These are phyloP conservation scores for Nannochloropsis salina DNA, from an alignment of 108 stramenopile genomes.

Conservation along the genomic window DNA sequence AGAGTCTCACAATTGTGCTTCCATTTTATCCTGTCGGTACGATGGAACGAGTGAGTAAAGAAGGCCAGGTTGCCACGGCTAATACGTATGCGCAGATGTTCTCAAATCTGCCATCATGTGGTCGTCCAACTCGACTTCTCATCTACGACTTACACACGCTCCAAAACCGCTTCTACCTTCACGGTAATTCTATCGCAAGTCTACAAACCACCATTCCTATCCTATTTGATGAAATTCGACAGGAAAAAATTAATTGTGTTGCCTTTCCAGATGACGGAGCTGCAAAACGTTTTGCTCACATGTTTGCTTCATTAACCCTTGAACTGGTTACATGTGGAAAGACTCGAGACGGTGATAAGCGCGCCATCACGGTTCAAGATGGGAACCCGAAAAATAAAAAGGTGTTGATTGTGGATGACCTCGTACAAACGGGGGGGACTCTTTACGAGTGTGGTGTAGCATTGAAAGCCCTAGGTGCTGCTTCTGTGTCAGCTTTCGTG, in stretches of 20 bases:
- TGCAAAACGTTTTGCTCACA: slow-evolving; percentile 73
- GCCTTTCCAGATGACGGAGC: slow-evolving; percentile 86
- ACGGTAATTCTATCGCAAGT: slow-evolving; percentile 68
- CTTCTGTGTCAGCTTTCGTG: slow-evolving; percentile 66
- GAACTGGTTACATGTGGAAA: slow-evolving; percentile 23
- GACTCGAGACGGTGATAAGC: slow-evolving; percentile 46
- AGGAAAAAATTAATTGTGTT: slow-evolving; percentile 59
- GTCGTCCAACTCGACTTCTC: slow-evolving; percentile 70
- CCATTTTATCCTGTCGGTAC: slow-evolving; percentile 76
- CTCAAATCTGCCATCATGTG: slow-evolving; percentile 68
- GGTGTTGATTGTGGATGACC: slow-evolving; percentile 78
- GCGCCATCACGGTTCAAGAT: slow-evolving; percentile 54
- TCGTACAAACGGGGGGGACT: slow-evolving; percentile 85
- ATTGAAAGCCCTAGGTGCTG: slow-evolving; percentile 64
- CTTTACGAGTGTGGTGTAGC: slow-evolving; percentile 73
- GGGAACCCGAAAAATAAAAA: slow-evolving; percentile 49
- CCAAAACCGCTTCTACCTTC: slow-evolving; percentile 65
- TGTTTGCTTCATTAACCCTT: slow-evolving; percentile 53
- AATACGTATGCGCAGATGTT: slow-evolving; percentile 80
- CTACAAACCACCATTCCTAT: slow-evolving; percentile 74
- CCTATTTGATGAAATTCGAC: slow-evolving; percentile 54
- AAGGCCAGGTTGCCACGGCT: slow-evolving; percentile 76
- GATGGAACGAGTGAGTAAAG: slow-evolving; percentile 74
- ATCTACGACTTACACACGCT: slow-evolving; percentile 82
- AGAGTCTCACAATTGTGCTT: slow-evolving; percentile 70